phyloP scores from a whole-genome alignment of 2,329 filamentous ascomycete genomes.

The Rhynchosporium agropyri region DNA sequence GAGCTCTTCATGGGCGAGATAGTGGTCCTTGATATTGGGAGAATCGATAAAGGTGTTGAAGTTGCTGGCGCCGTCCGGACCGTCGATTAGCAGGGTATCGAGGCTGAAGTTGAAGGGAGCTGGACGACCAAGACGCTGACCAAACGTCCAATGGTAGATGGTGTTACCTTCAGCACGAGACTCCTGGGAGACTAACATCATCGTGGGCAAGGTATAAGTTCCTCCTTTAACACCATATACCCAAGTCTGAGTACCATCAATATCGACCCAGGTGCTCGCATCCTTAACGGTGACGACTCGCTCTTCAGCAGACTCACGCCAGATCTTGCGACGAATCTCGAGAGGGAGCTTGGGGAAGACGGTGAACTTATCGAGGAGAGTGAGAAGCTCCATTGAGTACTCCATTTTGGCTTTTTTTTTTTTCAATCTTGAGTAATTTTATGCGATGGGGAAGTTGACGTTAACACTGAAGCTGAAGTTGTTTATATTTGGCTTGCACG shows the following conservation, averaged over 20 bases:
- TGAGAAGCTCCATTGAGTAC: neutral
- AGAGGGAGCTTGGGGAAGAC: constrained; percentile 14
- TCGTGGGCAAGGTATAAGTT: neutral
- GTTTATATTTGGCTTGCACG: neutral
- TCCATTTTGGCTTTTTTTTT: neutral
- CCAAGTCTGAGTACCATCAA: neutral
- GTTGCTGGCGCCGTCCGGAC: constrained; percentile 7
- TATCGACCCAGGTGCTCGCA: neutral
- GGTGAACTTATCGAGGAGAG: constrained; percentile 9
- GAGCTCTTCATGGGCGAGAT: constrained; percentile 4
- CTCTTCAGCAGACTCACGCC: neutral
- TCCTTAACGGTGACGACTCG: constrained; percentile 16
- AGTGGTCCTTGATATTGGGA: neutral
- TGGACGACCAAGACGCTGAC: constrained; percentile 7
- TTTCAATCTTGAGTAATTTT: neutral
- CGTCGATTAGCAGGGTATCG: constrained; percentile 18
- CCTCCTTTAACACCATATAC: constrained; percentile 5
- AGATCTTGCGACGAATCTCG: constrained; percentile 18
- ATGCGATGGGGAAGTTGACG: neutral
- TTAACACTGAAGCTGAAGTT: neutral
- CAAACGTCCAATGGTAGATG: constrained; percentile 17
- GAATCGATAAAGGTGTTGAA: constrained; percentile 14
- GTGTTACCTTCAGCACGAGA: constrained; percentile 11
- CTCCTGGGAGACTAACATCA: constrained; percentile 5
- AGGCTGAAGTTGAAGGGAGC: constrained; percentile 15